Base-by-base conservation (phyloP, 352 stramenopile species). In the Hyaloperonospora arabidopsidis region DNA sequence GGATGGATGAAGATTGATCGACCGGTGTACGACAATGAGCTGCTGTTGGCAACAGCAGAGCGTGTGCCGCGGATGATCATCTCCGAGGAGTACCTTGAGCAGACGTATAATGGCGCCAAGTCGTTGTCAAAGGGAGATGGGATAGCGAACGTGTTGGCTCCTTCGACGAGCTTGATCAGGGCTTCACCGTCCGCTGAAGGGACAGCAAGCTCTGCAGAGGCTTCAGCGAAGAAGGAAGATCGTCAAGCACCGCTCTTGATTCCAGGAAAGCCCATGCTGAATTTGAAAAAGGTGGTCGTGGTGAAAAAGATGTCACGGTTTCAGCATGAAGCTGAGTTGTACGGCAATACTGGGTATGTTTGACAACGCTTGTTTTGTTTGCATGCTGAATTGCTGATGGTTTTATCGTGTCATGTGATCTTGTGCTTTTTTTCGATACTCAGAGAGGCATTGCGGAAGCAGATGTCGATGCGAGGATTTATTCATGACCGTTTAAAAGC, bases 381-480 rank as follows among this genome's bases (percentile, higher is more conserved):
- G 13, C n/a, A 7, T 21, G 23, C 35, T 29, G 50, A 22, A 35
- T 25, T 34, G 21, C 50, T 72, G n/a, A 54, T 46, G 18, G 29
- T 46, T 23, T 14, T 47, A 23, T 46, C 40, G 13, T 55, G 17
- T 38, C 38, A 8, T 46, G 49, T 38, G 57, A 2, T 56, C 14
- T 15, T 45, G 43, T 45, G 21, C 41, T 63, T 23, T 15, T 66
- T 17, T 14, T 32, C 49, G n/a, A 66, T 50, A 46, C 57, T 14
- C 40, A 92, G 80, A n/a, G 84, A 94, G 62, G 82, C 79, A 18
- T 57, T 94, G 41, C 77, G 83, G 21, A 94, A 94, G 72, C 81
- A 94, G 70, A 92, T 94, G 84, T 94, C 84, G 1, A 91, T 94
- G 84, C 79, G 84, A 51, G 84, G 84, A 28, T 94, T 94, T 53